Conservation (phyloP, 345 rosid genomes). For the Cardamine chenopodiifolia region DNA sequence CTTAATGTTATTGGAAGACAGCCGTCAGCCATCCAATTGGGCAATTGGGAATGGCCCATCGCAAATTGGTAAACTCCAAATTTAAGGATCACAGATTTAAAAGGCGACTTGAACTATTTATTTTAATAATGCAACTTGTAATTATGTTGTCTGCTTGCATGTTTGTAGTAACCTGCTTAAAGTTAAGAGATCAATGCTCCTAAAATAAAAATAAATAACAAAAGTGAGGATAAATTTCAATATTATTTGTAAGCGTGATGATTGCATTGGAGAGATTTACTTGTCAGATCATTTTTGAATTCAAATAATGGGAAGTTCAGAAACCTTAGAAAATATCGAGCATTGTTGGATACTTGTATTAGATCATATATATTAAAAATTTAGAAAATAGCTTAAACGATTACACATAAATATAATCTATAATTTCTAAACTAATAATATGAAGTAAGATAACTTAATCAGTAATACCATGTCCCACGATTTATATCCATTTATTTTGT, state of each 20-base stretch:
- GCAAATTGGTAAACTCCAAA: slow-evolving; percentile 24
- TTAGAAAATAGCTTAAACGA: too few species aligned
- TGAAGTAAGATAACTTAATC: too few species aligned
- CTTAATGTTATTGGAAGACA: neutral
- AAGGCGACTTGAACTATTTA: slow-evolving; percentile 24
- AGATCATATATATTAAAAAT: neutral
- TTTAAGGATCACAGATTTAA: slow-evolving; percentile 25
- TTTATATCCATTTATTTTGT: too few species aligned
- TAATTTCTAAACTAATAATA: too few species aligned
- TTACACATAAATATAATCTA: too few species aligned
- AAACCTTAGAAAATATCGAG: neutral
- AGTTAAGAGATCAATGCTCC: slow-evolving; percentile 30
- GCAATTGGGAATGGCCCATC: slow-evolving; percentile 23
- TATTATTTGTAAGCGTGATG: slow-evolving; percentile 23
- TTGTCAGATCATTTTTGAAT: slow-evolving; percentile 20
- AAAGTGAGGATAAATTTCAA: slow-evolving; percentile 6
- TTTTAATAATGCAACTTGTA: slow-evolving; percentile 37
- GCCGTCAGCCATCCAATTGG: slow-evolving; percentile 24
- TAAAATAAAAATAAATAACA: neutral
- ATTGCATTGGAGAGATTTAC: slow-evolving; percentile 18
- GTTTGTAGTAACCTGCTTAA: slow-evolving; percentile 37
- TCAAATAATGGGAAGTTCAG: slow-evolving; percentile 10
- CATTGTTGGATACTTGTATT: neutral
- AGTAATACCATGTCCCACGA: too few species aligned
- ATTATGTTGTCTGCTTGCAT: slow-evolving; percentile 44